phyloP scores from a whole-genome alignment of 192 early-diverging fungal species.

The Rhizoclosmatium globosum region DNA sequence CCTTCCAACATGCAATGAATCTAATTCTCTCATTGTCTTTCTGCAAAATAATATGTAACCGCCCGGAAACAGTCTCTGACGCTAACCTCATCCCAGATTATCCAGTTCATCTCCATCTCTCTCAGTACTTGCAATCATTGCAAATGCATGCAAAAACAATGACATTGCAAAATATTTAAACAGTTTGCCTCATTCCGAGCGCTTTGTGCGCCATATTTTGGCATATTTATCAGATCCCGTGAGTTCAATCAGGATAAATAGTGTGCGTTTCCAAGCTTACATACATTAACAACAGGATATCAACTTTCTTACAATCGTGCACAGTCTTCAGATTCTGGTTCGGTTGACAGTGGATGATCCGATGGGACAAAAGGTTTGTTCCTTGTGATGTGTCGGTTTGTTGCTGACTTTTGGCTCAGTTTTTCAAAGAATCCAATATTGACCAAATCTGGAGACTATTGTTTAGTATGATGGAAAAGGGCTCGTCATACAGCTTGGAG shows the following conservation, averaged over 20 bases:
- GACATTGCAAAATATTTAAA: slow-evolving; percentile 10
- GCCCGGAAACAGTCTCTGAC: neutral
- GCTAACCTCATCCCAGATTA: neutral
- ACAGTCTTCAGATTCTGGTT: slow-evolving; percentile 35
- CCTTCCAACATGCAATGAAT: neutral
- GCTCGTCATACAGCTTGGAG: slow-evolving; percentile 10
- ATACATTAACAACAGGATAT: slow-evolving; percentile 12
- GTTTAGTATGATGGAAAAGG: slow-evolving; percentile 30
- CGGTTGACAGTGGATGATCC: slow-evolving; percentile 29
- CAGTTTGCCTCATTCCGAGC: slow-evolving; percentile 18
- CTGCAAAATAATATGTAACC: slow-evolving; percentile 21
- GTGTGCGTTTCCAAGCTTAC: neutral
- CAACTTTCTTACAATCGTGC: slow-evolving; percentile 23
- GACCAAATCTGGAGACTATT: slow-evolving; percentile 27
- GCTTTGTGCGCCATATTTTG: slow-evolving; percentile 29
- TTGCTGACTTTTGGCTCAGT: neutral
- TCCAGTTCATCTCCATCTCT: slow-evolving; percentile 14
- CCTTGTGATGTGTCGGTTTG: neutral
- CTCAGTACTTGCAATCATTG: slow-evolving; percentile 16
- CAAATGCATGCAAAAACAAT: slow-evolving; percentile 12
- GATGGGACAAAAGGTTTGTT: slow-evolving; percentile 9
- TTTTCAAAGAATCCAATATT: slow-evolving; percentile 29
- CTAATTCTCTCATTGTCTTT: slow-evolving; percentile 2
- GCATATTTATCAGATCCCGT: slow-evolving; percentile 23
- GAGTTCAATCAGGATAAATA: neutral